These are phyloP conservation scores for Candida albicans DNA, from an alignment of 1,139 yeast genomes.

Conservation along the genomic window DNA sequence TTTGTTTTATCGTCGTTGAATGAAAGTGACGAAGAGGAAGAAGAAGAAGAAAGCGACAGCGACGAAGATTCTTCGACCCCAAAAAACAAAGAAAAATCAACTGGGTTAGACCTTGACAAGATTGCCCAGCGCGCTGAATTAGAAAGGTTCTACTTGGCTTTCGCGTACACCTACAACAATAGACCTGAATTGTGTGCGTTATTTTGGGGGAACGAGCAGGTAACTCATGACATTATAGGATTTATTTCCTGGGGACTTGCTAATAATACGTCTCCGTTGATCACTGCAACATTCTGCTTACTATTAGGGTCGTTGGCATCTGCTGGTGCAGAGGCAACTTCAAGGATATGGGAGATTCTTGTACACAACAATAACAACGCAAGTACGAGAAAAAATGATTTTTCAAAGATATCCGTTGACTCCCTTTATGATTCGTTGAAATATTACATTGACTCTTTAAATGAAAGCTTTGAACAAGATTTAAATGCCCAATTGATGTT, in stretches of 20 bases:
- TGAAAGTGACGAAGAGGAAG: constrained; percentile 19
- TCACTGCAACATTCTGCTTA: constrained; percentile 79
- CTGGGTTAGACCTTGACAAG: constrained; percentile 47
- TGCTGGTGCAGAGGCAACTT: constrained; percentile 54
- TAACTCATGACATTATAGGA: constrained; percentile 51
- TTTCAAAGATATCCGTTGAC: constrained; percentile 56
- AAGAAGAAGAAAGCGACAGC: constrained; percentile 22
- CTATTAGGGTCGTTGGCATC: constrained; percentile 73
- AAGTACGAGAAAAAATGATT: constrained; percentile 37
- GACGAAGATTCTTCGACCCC: constrained; percentile 10
- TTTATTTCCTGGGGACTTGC: constrained; percentile 87
- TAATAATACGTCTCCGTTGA: constrained; percentile 74
- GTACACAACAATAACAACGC: constrained; percentile 28
- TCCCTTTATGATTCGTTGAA: constrained; percentile 57
- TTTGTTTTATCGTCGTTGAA: constrained; percentile 54
- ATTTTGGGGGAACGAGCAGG: constrained; percentile 74
- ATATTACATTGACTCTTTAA: constrained; percentile 55
- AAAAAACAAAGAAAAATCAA: constrained; percentile 12
- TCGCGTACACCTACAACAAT: constrained; percentile 66
- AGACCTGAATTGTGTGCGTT: constrained; percentile 57
- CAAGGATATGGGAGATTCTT: constrained; percentile 43
- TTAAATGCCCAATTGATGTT: constrained; percentile 30
- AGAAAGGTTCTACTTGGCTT: constrained; percentile 80
- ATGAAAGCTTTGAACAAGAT: constrained; percentile 41
- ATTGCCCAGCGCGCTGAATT: constrained; percentile 75